Conservation (phyloP, 2,329 filamentous ascomycete genomes). For the Thyridium curvatum region DNA sequence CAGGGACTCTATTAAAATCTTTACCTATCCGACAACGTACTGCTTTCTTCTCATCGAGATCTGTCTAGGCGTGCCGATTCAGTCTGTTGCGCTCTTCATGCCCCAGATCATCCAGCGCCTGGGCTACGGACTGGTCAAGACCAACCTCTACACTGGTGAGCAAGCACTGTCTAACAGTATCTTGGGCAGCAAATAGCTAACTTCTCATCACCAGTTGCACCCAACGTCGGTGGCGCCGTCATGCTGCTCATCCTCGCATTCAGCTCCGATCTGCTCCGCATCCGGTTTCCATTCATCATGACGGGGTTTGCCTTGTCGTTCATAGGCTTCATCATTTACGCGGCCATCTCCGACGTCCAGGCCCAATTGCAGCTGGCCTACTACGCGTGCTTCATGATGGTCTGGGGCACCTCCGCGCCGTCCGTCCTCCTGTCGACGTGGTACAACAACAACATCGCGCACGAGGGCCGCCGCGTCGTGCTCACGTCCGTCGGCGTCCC, state of each 20-base stretch:
- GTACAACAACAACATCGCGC: slow-evolving; percentile 80
- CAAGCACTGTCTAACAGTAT: too few species aligned
- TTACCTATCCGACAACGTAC: slow-evolving; percentile 41
- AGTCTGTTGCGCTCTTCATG: slow-evolving; percentile 33
- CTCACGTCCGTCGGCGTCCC: slow-evolving; percentile 69
- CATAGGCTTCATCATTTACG: slow-evolving; percentile 70
- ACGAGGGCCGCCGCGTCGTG: slow-evolving; percentile 65
- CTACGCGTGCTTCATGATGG: slow-evolving; percentile 76
- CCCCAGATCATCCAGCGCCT: slow-evolving; percentile 14
- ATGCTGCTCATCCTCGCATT: slow-evolving; percentile 71
- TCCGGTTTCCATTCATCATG: slow-evolving; percentile 69
- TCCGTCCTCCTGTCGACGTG: slow-evolving; percentile 56
- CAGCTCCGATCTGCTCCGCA: slow-evolving; percentile 56
- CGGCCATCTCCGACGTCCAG: slow-evolving; percentile 56
- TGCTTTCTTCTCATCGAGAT: slow-evolving; percentile 48
- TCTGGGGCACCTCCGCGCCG: slow-evolving; percentile 70
- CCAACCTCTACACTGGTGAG: slow-evolving; percentile 63
- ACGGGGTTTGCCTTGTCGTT: slow-evolving; percentile 70
- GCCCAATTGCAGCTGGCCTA: slow-evolving; percentile 60
- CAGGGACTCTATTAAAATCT: slow-evolving; percentile 43
- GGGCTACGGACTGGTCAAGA: slow-evolving; percentile 38
- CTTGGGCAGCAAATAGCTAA: too few species aligned
- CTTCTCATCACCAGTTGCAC: slow-evolving; percentile 46
- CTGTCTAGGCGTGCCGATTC: slow-evolving; percentile 53
- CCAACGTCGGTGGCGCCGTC: slow-evolving; percentile 67